Base-by-base conservation (phyloP, 192 early-diverging fungal genomes). In the Backusella australiensis region DNA sequence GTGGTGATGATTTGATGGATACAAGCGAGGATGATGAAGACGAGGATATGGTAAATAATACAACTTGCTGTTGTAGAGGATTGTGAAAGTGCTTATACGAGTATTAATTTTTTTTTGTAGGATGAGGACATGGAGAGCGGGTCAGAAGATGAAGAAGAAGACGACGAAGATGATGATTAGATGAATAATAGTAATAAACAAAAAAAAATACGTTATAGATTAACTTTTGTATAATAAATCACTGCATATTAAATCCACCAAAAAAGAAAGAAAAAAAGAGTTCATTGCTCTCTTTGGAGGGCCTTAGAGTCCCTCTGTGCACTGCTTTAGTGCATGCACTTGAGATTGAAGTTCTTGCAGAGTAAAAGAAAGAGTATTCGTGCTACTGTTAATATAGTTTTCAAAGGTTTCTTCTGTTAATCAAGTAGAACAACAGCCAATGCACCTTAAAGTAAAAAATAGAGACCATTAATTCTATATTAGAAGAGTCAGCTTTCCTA, bases 151-250 rank as follows among this genome's bases (percentile, higher is more conserved):
- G 75, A 79, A 6, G 78, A 80, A 0, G 73, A 77, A 26, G 79
- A 83, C 19, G 82, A 80, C 6, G 68, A 76, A 67, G 81, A 82
- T 41, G 70, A 76, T 14, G 56, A 75, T 34, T 56, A 76, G 34
- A 44, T 74, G 32, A 63, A 63, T 23, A 63, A 63, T 23, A 63
- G 23, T 63, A 63, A 29, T 63, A 63, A 63, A 26, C 11, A 26
- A 26, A 59, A 29, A 63, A 63, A 63, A 63, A 63, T 56, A 63
- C 23, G 56, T 63, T 63, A 23, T 63, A 63, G 56, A 63, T 9
- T 21, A 63, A 63, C 56, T 63, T 63, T 63, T 63, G 56, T 63
- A 63, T 63, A 63, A 63, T 63, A 63, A 63, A 63, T 26, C 56
- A 63, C 23, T 63, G 56, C 56, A 63, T 63, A 26, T 59, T 29